Percentiles rank a stretch among this genome's conserved stretches.
Conservation (phyloP, 2,329 filamentous ascomycete species). For the Botryotinia narcissicola region DNA sequence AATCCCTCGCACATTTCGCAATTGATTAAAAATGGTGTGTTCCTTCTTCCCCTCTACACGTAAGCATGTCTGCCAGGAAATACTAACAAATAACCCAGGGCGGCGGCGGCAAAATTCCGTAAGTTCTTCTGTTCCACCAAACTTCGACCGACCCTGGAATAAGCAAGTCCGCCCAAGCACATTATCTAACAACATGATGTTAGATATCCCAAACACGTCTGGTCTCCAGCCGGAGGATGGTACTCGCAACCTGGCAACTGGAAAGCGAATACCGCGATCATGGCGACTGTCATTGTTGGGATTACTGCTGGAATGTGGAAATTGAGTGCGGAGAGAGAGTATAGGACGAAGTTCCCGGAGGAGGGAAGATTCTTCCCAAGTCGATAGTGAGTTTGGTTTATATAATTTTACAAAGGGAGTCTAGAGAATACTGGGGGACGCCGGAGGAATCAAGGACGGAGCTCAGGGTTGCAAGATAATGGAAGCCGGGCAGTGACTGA, state of each 20-base stretch:
- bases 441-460: not conserved
- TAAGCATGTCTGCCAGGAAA: not conserved
- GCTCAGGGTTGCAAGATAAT: not conserved
- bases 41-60: not conserved
- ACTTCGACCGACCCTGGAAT: not conserved
- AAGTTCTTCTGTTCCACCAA: slow-evolving; percentile 40
- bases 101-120: slow-evolving; percentile 77
- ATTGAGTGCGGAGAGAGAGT: slow-evolving; percentile 71
- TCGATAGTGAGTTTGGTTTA: slow-evolving; percentile 67
- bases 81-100: slow-evolving; percentile 55
- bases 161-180: slow-evolving; percentile 7
- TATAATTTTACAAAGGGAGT: not conserved
- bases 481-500: slow-evolving; percentile 33
- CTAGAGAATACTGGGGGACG: not conserved
- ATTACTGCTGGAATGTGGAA: slow-evolving; percentile 68
- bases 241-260: slow-evolving; percentile 94
- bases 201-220: slow-evolving; percentile 98
- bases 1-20: slow-evolving; percentile 24
- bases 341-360: slow-evolving; percentile 73
- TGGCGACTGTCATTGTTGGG: slow-evolving; percentile 65
- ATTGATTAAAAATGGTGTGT: slow-evolving; percentile 56
- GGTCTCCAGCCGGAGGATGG: slow-evolving; percentile 98
- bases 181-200: slow-evolving; percentile 6
- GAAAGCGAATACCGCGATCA: slow-evolving; percentile 84
- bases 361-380: slow-evolving; percentile 77